A percentile compares a stretch with the other conserved stretches of the same genome.
These are phyloP conservation scores for Lenwebbia sp. DNA, from an alignment of 345 rosid genomes.

Conservation along the genomic window DNA sequence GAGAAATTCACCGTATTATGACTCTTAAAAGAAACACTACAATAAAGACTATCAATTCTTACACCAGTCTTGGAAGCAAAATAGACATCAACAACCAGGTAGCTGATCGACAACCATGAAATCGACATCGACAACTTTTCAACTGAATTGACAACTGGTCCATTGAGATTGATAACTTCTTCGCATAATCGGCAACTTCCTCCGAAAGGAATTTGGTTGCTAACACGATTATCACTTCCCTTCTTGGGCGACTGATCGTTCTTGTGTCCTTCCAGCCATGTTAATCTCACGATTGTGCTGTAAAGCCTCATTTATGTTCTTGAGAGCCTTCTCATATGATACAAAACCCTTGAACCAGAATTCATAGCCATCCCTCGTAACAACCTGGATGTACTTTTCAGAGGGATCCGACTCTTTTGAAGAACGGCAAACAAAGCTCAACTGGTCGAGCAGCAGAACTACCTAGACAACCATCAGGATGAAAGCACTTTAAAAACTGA, in stretches of 20 bases:
- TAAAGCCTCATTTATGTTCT: neutral
- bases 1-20: too few species aligned
- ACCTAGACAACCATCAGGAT: neutral
- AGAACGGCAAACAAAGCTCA: neutral
- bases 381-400: neutral
- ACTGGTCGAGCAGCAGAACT: neutral
- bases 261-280: neutral
- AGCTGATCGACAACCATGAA: too few species aligned
- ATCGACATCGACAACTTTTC: too few species aligned
- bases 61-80: too few species aligned
- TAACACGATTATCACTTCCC: neutral
- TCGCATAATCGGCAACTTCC: too few species aligned
- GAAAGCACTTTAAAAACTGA: neutral
- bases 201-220: too few species aligned
- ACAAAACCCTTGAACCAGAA: neutral
- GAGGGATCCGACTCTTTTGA: neutral
- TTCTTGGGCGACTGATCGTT: neutral
- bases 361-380: neutral
- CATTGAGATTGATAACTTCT: too few species aligned
- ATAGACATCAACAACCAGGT: too few species aligned
- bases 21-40: too few species aligned
- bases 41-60: too few species aligned
- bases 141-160: too few species aligned
- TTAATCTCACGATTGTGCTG: neutral
- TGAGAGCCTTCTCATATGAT: neutral